Evolutionary conservation across 2,329 filamentous ascomycete species (phyloP).

Genomic region (Fusarium coicis): DNA sequence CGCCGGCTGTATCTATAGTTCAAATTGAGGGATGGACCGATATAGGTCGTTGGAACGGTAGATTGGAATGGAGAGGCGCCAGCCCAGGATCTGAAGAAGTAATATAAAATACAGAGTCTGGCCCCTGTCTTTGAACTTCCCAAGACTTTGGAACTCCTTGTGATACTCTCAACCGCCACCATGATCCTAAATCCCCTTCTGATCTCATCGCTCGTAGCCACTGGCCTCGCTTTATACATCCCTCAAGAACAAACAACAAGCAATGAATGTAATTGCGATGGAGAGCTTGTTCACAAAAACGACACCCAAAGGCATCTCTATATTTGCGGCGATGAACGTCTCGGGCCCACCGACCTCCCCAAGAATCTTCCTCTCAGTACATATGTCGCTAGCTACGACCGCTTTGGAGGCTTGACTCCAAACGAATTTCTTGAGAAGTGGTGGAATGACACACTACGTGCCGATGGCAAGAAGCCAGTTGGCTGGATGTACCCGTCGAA

Average conservation of each 20-base stretch:
- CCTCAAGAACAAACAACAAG: not conserved
- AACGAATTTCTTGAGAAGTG: constrained; percentile 22
- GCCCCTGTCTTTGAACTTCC: rapidly evolving
- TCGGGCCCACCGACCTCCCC: constrained; percentile 11
- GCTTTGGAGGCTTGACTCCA: constrained; percentile 21
- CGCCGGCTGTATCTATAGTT: not conserved
- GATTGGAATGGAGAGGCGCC: not conserved
- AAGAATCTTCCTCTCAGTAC: constrained; percentile 20
- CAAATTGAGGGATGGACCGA: too few species aligned
- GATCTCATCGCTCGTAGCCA: not conserved
- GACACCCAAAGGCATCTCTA: not conserved
- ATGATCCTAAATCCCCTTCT: constrained; percentile 18
- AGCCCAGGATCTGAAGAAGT: too few species aligned
- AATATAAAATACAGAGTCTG: not conserved
- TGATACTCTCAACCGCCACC: not conserved
- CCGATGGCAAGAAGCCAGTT: not conserved
- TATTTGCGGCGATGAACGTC: constrained; percentile 23
- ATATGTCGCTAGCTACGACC: constrained; percentile 20
- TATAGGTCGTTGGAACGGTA: not conserved
- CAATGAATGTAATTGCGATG: constrained; percentile 1
- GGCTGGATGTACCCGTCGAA: constrained; percentile 20
- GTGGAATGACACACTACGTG: constrained; percentile 3
- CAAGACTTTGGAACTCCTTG: rapidly evolving
- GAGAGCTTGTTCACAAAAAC: not conserved
- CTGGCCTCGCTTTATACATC: not conserved